phyloP scores from a whole-genome alignment of 1,284 basidiomycete genomes.

The Apiotrichum mycotoxinovorans region DNA sequence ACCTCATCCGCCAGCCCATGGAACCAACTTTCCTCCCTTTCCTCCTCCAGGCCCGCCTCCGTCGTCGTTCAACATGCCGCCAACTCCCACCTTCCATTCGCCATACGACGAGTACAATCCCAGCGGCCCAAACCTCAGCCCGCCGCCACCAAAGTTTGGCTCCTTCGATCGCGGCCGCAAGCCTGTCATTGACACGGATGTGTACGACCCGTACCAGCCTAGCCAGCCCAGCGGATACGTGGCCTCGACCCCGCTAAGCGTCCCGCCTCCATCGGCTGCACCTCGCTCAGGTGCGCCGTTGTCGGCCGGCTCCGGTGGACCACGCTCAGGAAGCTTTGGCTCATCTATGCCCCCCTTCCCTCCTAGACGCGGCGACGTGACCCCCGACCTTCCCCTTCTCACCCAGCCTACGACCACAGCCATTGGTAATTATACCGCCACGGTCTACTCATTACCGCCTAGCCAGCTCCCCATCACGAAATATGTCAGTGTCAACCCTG shows the following conservation, averaged over 20 bases:
- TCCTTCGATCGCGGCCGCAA: conserved; percentile 26
- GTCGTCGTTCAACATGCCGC: conserved; percentile 3
- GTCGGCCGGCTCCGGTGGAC: not conserved
- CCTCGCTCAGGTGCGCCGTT: not conserved
- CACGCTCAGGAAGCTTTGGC: not conserved
- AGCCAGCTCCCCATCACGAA: conserved; percentile 47
- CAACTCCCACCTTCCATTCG: conserved; percentile 9
- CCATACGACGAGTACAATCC: conserved; percentile 22
- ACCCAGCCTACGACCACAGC: conserved; percentile 31
- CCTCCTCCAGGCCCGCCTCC: conserved; percentile 7
- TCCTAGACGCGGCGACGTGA: not conserved
- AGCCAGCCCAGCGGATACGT: conserved; percentile 23
- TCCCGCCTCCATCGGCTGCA: not conserved
- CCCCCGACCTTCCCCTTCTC: conserved; percentile 28
- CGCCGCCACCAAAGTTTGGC: conserved; percentile 13
- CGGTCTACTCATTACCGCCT: conserved; percentile 35
- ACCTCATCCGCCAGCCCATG: conserved; percentile 20
- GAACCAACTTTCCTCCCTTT: conserved; percentile 24
- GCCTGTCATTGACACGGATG: conserved; percentile 22
- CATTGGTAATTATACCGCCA: conserved; percentile 27
- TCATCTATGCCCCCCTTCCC: not conserved
- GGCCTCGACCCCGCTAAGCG: not conserved
- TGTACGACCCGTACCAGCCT: conserved; percentile 41
- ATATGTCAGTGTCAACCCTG: conserved; percentile 36
- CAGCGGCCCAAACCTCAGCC: conserved; percentile 8